A percentile compares a stretch with the other conserved stretches of the same genome.
phyloP scores from a whole-genome alignment of 2,329 filamentous ascomycete genomes.

The Allantophomopsis cytisporea region DNA sequence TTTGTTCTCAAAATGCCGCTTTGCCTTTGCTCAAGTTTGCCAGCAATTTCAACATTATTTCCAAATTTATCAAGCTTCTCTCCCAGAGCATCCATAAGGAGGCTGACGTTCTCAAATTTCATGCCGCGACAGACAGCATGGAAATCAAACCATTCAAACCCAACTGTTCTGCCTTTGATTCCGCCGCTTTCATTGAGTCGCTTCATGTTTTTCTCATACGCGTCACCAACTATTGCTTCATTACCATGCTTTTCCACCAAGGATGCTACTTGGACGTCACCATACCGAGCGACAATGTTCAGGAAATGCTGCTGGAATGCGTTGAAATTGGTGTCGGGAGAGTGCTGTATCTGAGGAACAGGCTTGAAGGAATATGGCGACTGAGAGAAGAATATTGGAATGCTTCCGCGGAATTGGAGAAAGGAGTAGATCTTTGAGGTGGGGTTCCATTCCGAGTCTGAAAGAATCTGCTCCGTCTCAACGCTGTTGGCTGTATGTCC shows the following conservation, averaged over 20 bases:
- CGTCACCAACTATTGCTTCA: conserved; percentile 65
- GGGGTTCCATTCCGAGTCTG: conserved; percentile 50
- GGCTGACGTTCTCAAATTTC: conserved; percentile 91
- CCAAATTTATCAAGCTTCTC: conserved; percentile 55
- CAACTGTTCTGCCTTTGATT: conserved; percentile 33
- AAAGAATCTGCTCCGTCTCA: conserved; percentile 90
- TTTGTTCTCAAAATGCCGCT: conserved; percentile 80
- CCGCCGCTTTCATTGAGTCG: conserved; percentile 50
- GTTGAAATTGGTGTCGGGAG: conserved; percentile 59
- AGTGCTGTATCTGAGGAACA: conserved; percentile 69
- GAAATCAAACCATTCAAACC: conserved; percentile 96
- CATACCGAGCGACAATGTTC: conserved; percentile 56
- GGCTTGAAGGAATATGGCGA: conserved; percentile 90
- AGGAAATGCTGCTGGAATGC: conserved; percentile 75
- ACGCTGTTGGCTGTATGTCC: conserved; percentile 83
- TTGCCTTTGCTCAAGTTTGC: conserved; percentile 36
- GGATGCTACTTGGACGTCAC: conserved; percentile 63
- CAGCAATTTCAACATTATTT: conserved; percentile 47
- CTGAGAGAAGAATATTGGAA: conserved; percentile 91
- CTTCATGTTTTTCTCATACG: conserved; percentile 58
- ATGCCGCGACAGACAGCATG: conserved; percentile 86
- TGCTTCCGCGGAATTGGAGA: conserved; percentile 77
- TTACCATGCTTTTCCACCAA: conserved; percentile 81
- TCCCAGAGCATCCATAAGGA: conserved; percentile 59
- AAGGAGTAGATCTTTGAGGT: conserved; percentile 63